Evolutionary conservation across 228 moss, liverwort and hornwort genomes (phyloP).

Genomic region (Sphagnum magellanicum): DNA sequence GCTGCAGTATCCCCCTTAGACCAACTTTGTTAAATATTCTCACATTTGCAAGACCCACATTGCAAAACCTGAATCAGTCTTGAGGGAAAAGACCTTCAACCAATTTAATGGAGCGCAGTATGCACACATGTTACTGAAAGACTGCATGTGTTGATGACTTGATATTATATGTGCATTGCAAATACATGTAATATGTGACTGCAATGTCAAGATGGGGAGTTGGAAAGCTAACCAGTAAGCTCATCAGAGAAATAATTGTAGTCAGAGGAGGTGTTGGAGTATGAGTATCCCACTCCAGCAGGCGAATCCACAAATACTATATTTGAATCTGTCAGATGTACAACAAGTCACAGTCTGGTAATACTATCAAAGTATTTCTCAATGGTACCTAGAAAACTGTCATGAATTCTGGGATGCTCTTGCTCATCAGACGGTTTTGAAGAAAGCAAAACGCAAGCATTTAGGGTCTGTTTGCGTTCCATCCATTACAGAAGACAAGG

Average conservation of each 20-base stretch:
- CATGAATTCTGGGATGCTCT: not conserved
- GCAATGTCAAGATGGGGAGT: not conserved
- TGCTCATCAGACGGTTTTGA: not conserved
- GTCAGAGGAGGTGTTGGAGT: constrained; percentile 38
- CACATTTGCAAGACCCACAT: too few relatives aligned
- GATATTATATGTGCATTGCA: too few relatives aligned
- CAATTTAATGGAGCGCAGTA: too few relatives aligned
- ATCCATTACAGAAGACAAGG: too few relatives aligned
- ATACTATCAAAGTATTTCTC: not conserved
- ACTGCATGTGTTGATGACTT: too few relatives aligned
- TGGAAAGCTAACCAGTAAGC: constrained; percentile 27
- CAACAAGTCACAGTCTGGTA: not conserved
- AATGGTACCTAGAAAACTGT: not conserved
- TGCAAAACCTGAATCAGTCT: too few relatives aligned
- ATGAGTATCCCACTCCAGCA: constrained; percentile 67
- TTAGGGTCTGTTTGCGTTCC: not conserved
- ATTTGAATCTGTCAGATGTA: constrained; percentile 38
- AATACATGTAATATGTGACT: too few relatives aligned
- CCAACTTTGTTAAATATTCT: too few relatives aligned
- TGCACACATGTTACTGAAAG: too few relatives aligned
- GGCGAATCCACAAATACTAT: constrained; percentile 82
- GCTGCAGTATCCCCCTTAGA: constrained; percentile 19
- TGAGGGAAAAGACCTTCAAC: too few relatives aligned
- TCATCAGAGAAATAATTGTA: constrained; percentile 48
- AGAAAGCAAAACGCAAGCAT: not conserved